Base-by-base conservation (phyloP, 2,329 filamentous ascomycete species). In the Penicillium oxalicum region DNA sequence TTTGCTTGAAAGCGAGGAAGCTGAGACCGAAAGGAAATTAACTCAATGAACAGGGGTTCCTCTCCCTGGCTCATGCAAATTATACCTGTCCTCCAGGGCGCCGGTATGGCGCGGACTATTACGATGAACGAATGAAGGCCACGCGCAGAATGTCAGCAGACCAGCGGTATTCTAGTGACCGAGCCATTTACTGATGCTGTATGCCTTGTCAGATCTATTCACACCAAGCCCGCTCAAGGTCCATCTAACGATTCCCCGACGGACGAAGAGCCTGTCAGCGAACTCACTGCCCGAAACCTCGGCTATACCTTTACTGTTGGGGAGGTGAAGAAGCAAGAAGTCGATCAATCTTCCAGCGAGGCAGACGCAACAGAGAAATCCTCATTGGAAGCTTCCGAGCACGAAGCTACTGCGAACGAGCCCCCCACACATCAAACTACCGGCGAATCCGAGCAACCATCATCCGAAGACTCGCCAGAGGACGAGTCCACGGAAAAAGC, bases 41-140 rank as follows among this genome's bases (percentile, higher is more conserved):
- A 57, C 51, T 55, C 11, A 48, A 51, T 43, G 46, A 40, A 39
- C 60, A 77, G 68, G 74, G 74, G 4, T 77, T 74, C 52, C 61
- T 77, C 35, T 68, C 71, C 34, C 68, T 77, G 29, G 70, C 74
- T 18, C 70, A 75, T 48, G 74, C 74, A 34, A 77, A 77, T 52
- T 74, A 73, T 51, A 69, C 68, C 28, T 71, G 69, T 50, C 64
- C 71, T 2, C 68, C 71, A 12, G 71, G 71, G 12, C 68, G 72
- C 47, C 62, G 70, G 43, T 74, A 73, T 63, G 74, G 75, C 11
- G 64, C 70, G 33, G 74, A 77, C 45, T 75, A 72, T 53, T 77
- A 76, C 50, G 75, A 77, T 60, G 70, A 72, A 40, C 64, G 75
- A 29, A 77, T 77, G 75, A 74, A 76, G 56, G 73, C 74, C 12